These are phyloP conservation scores for Mycena galopus DNA, from an alignment of 768 basidiomycete genomes.

Conservation along the genomic window DNA sequence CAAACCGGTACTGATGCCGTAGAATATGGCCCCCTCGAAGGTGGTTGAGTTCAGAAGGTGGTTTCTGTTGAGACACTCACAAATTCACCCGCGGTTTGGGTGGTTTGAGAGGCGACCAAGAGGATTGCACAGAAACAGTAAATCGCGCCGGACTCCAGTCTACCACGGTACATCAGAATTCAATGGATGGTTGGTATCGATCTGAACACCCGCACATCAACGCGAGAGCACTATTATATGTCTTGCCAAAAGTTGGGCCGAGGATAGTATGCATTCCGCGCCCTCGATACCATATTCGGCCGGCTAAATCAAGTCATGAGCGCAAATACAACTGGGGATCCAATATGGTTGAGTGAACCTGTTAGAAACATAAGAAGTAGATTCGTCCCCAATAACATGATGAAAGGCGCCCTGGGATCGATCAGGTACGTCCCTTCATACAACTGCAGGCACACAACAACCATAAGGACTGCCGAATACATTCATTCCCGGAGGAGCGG, in stretches of 20 bases:
- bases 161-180: slow-evolving; percentile 15
- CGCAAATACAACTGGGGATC: slow-evolving; percentile 6
- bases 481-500: slow-evolving; percentile 3
- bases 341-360: slow-evolving; percentile 14
- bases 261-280: slow-evolving; percentile 16
- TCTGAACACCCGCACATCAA: slow-evolving; percentile 16
- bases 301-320: slow-evolving; percentile 13
- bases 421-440: slow-evolving; percentile 11
- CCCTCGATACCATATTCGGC: slow-evolving; percentile 21
- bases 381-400: slow-evolving; percentile 21
- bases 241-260: slow-evolving; percentile 14
- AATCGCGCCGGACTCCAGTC: too few species aligned
- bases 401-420: slow-evolving; percentile 17
- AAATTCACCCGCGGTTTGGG: slow-evolving; percentile 16
- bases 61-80: slow-evolving; percentile 17
- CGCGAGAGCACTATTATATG: slow-evolving; percentile 11
- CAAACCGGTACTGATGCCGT: slow-evolving; percentile 10
- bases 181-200: slow-evolving; percentile 7
- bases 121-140: slow-evolving; percentile 15
- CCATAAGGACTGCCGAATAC: slow-evolving; percentile 7
- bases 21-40: slow-evolving; percentile 15
- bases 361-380: slow-evolving; percentile 21
- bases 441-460: slow-evolving; percentile 13
- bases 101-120: slow-evolving; percentile 12
- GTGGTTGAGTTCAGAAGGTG: slow-evolving; percentile 8